These are phyloP conservation scores for Neoascochyta sp. DNA, from an alignment of 2,329 filamentous ascomycete species.

Conservation along the genomic window DNA sequence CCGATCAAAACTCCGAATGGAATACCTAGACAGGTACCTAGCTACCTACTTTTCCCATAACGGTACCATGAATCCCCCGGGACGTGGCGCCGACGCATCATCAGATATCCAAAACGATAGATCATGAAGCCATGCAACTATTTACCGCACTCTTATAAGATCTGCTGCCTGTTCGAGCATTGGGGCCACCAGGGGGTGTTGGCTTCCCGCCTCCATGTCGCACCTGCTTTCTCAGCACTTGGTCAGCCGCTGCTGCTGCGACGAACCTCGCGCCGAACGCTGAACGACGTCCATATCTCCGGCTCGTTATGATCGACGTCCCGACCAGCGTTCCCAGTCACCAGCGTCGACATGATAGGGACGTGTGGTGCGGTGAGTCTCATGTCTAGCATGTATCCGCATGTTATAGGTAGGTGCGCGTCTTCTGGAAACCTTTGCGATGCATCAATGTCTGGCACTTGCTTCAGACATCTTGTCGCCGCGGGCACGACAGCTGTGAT, in stretches of 20 bases:
- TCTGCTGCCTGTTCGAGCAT: no score
- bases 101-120: no score
- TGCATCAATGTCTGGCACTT: slow-evolving; percentile 16
- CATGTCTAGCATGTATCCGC: slow-evolving; percentile 8
- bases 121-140: no score
- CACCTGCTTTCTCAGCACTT: slow-evolving; percentile 5
- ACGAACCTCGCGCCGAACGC: slow-evolving; percentile 6
- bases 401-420: slow-evolving; percentile 5
- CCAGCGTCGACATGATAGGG: slow-evolving; percentile 6
- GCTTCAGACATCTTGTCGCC: slow-evolving; percentile 9
- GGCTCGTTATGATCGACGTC: slow-evolving; percentile 6
- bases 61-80: no score
- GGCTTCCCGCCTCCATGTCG: no score
- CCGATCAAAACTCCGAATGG: no score
- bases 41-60: no score
- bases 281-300: slow-evolving; percentile 6
- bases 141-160: no score
- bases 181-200: no score
- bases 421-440: slow-evolving; percentile 9
- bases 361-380: slow-evolving; percentile 13
- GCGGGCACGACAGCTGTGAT: slow-evolving; percentile 21
- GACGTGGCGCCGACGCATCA: no score
- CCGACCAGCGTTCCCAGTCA: slow-evolving; percentile 4
- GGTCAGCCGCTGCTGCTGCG: slow-evolving; percentile 7
- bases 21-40: no score